Percentiles rank a stretch among this genome's conserved stretches.
Evolutionary conservation across 495 filamentous ascomycete genomes (phyloP).

Genomic region (Parmelia sp.): DNA sequence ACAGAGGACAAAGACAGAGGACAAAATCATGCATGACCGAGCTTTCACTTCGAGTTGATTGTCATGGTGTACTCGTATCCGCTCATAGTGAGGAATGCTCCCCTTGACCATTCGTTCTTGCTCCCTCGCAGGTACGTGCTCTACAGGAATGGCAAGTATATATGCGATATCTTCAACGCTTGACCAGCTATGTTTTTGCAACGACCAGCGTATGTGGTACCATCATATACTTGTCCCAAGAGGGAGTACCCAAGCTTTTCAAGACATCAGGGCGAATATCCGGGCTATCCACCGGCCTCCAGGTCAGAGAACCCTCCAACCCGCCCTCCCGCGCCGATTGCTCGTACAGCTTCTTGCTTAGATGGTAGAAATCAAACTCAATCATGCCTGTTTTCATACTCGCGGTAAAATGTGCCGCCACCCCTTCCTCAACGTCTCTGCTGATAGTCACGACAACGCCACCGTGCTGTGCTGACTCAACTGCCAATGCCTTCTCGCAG

Average conservation of each 20-base stretch:
- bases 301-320: background rate
- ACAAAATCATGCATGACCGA: too few relatives aligned
- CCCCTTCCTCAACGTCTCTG: slow-evolving; percentile 17
- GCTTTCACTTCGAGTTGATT: too few relatives aligned
- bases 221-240: background rate
- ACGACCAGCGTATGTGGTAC: slow-evolving; percentile 2
- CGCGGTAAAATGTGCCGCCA: background rate
- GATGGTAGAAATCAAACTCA: slow-evolving; percentile 16
- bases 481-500: background rate
- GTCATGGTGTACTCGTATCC: too few relatives aligned
- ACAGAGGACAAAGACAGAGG: too few relatives aligned
- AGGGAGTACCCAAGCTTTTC: background rate
- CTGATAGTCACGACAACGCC: background rate
- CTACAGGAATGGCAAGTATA: too few relatives aligned
- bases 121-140: too few relatives aligned
- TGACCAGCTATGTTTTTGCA: background rate
- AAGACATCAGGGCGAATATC: background rate
- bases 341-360: background rate
- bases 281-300: background rate
- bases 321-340: background rate
- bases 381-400: slow-evolving; percentile 11
- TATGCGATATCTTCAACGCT: too few relatives aligned
- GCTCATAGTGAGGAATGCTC: too few relatives aligned
- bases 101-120: too few relatives aligned
- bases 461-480: background rate